Evolutionary conservation across 2,329 filamentous ascomycete genomes (phyloP), one percentile per base, ranked within the genome.

Genomic region (Canariomyces notabilis): DNA sequence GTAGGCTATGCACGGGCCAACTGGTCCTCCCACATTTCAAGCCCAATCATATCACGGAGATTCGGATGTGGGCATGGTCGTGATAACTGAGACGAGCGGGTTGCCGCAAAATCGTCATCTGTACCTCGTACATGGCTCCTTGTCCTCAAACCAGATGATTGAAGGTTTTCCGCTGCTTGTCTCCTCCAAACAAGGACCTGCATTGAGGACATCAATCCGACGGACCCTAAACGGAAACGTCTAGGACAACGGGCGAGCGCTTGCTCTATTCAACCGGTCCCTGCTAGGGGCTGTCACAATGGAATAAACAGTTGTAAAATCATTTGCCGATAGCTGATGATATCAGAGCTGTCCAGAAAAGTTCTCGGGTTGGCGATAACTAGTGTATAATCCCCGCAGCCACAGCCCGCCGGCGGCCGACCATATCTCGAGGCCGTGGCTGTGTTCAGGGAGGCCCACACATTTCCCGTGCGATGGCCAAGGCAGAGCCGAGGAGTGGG

Each of bases 391-490:
- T 21, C 31, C 42, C 39, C 21, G 26, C 34, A 38, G 36, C 39
- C 48, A 50, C 42, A 53, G 40, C 48, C 42, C 32, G 37, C n/a
- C n/a, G 44, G 45, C 48, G 51, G 48, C 51, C 51, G 46, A 42
- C 43, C 43, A 19, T 35, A 7, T 44, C 6, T 15, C 14, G 43
- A 40, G 46, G 43, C 48, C 48, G 44, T 34, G 51, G 51, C 48
- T 51, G 48, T 51, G 48, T 37, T 33, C 37, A 21, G 42, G 31
- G 32, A 36, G 44, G 41, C 50, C 45, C 48, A 43, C 35, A 42
- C 21, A 16, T 18, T 22, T 37, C 41, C 46, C 46, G 46, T 34
- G 15, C 31, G n/a, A 16, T 29, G 29, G 26, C n/a, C 32, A 42
- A 41, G 31, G 15, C 19, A 2, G 11, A 34, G 34, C 36, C 21